A percentile compares a stretch with the other conserved stretches of the same genome.
Conservation (phyloP, 495 filamentous ascomycete genomes). For the Schizothecium vesticola region DNA sequence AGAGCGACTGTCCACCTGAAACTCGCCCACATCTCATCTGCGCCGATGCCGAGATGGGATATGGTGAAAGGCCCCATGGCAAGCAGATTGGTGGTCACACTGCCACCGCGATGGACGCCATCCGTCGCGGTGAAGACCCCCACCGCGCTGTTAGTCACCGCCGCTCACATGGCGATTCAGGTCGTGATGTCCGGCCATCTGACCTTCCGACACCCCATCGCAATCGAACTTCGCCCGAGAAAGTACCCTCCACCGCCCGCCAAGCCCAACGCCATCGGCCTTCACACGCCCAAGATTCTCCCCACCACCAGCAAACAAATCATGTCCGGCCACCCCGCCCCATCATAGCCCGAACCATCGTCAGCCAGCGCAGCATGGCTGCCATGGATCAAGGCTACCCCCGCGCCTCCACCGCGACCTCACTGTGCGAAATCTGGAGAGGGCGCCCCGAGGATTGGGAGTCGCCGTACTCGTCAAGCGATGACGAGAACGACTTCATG, state of each 20-base stretch:
- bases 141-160: background rate
- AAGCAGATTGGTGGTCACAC: background rate
- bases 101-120: background rate
- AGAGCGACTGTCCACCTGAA: background rate
- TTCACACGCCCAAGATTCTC: background rate
- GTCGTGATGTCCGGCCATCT: background rate
- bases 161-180: background rate
- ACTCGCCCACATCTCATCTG: background rate
- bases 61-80: background rate
- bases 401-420: conserved; percentile 13
- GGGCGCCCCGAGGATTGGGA: conserved; percentile 29
- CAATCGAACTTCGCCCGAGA: background rate
- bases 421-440: conserved; percentile 28
- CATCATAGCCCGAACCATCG: conserved; percentile 3
- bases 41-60: background rate
- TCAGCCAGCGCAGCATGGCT: conserved; percentile 13
- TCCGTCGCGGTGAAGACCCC: background rate
- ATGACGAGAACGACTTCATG: conserved; percentile 3
- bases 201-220: background rate
- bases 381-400: conserved; percentile 11
- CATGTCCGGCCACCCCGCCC: background rate
- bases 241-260: background rate
- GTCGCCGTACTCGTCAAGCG: conserved; percentile 23
- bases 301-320: background rate
- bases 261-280: background rate